Evolutionary conservation across 176 grass and related monocot species (phyloP), one percentile per base, ranked within the genome.

Genomic region (Carex kokanica): DNA sequence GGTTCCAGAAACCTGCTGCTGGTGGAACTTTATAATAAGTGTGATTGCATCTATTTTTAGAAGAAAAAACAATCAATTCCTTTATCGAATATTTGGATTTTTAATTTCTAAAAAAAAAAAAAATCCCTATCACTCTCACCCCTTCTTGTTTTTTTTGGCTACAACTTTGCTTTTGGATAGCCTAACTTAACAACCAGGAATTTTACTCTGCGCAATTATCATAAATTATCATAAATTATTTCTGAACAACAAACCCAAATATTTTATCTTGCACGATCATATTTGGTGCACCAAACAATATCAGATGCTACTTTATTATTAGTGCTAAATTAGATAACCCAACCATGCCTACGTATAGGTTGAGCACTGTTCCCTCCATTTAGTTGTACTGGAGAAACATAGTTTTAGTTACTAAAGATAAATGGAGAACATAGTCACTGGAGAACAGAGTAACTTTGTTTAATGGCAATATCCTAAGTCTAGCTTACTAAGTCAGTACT

Each of bases 261-360:
- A 11, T 62, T 81, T 81, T 45, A 63, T 51, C 21, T 82, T 32
- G 20, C 23, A 8, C 32, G 14, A 25, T 36, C 80, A 68, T 60
- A 56, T 67, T 68, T 66, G 61, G 60, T 66, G 61, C 14, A 54
- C 80, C 80, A 82, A 82, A 82, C 80, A 67, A 25, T 6, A 82
- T 16, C 14, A 68, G 80, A 45, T 68, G 63, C 17, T 82, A 82
- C 2, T 65, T 78, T 56, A 56, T 78, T 56, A 56, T 27, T 51
- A 74, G 38, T 60, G 51, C 54, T 40, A 82, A 65, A 82, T n/a
- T 66, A 53, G 80, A 82, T 82, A 82, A 82, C 38, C 80, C 57
- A 80, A 82, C 63, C 80, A 82, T 17, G 47, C 18, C 60, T 82
- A 18, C 49, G 4, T 82, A 66, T 53, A 53, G 2, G 47, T 53